Evolutionary conservation across 352 stramenopile genomes (phyloP).

Genomic region (Phytopythium cucurbitacearum): DNA sequence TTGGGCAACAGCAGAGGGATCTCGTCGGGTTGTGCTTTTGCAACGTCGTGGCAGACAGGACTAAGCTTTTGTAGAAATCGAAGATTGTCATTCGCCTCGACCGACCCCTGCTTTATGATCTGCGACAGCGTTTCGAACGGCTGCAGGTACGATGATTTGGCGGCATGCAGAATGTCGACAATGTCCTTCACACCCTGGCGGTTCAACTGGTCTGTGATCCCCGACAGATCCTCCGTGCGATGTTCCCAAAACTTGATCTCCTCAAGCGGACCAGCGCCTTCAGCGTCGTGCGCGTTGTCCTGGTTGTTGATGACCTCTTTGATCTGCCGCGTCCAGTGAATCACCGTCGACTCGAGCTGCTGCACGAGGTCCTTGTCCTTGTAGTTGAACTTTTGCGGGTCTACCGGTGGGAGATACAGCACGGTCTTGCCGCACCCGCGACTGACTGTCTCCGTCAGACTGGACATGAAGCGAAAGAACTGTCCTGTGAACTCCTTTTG

Average conservation of each 20-base stretch:
- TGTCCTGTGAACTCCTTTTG: slow-evolving; percentile 93
- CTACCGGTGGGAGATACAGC: slow-evolving; percentile 88
- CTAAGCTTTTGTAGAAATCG: slow-evolving; percentile 92
- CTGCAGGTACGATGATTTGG: slow-evolving; percentile 93
- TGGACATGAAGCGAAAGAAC: slow-evolving; percentile 95
- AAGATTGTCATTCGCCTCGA: slow-evolving; percentile 93
- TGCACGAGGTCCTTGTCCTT: slow-evolving; percentile 95
- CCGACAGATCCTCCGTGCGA: slow-evolving; percentile 89
- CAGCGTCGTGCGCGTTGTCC: slow-evolving; percentile 88
- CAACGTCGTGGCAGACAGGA: slow-evolving; percentile 87
- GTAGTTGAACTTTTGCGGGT: slow-evolving; percentile 78
- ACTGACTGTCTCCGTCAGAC: slow-evolving; percentile 91
- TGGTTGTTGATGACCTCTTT: slow-evolving; percentile 97
- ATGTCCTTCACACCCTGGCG: slow-evolving; percentile 89
- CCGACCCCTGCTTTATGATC: slow-evolving; percentile 90
- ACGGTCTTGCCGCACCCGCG: slow-evolving; percentile 91
- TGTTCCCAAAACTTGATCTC: slow-evolving; percentile 96
- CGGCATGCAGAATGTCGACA: slow-evolving; percentile 76
- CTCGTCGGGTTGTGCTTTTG: slow-evolving; percentile 77
- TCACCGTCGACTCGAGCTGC: slow-evolving; percentile 94
- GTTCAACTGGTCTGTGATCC: slow-evolving; percentile 93
- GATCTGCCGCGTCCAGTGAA: slow-evolving; percentile 97
- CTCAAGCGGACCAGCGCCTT: slow-evolving; percentile 89
- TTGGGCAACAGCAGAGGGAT: slow-evolving; percentile 90
- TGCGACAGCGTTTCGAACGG: slow-evolving; percentile 91